phyloP scores from a whole-genome alignment of 75 land plant genomes.

The Picea glauca region DNA sequence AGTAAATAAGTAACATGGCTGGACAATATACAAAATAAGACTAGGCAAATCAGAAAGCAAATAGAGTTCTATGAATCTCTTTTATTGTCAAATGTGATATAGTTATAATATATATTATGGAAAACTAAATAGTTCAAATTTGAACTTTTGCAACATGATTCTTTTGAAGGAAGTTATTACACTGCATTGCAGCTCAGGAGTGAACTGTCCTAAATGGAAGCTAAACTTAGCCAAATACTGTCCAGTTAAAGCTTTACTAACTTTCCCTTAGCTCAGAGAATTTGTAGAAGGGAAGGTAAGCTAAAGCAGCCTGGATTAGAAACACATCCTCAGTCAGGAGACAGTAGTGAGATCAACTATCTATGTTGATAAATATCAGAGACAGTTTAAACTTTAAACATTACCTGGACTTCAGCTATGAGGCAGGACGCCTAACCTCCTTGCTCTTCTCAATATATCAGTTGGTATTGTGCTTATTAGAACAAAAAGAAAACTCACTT shows the following conservation, averaged over 20 bases:
- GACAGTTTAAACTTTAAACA: no score
- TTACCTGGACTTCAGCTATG: no score
- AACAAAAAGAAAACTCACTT: no score
- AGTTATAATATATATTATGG: neutral
- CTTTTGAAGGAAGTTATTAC: no score
- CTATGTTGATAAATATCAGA: no score
- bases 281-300: neutral
- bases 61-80: neutral
- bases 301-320: neutral
- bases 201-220: neutral
- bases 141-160: neutral
- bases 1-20: neutral
- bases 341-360: neutral
- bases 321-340: neutral
- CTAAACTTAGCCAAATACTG: neutral
- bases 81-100: neutral
- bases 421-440: no score
- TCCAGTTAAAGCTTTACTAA: neutral
- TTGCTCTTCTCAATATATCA: no score
- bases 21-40: neutral
- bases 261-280: neutral
- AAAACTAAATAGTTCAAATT: neutral
- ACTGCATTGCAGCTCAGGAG: no score
- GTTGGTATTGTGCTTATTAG: no score
- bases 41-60: neutral